Evolutionary conservation across 2,329 filamentous ascomycete species (phyloP).

Genomic region (Lachnellula subtilissima): DNA sequence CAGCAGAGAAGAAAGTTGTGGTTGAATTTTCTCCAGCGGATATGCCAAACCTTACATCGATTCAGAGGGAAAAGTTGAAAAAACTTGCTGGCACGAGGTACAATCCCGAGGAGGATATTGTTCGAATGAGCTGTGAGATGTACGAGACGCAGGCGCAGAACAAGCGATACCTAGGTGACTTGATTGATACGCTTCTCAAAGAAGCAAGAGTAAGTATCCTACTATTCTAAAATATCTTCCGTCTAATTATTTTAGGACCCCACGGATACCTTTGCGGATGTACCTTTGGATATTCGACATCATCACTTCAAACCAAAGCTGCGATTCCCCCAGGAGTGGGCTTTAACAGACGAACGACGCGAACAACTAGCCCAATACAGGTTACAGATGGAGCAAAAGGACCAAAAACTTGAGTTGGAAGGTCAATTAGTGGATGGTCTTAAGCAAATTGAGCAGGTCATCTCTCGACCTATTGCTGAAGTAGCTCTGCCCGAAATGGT

Average conservation of each 20-base stretch:
- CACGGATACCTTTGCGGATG: constrained; percentile 77
- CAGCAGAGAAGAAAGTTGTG: constrained; percentile 88
- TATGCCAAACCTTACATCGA: constrained; percentile 58
- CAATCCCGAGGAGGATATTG: constrained; percentile 74
- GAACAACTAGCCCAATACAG: constrained; percentile 60
- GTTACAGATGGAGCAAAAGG: constrained; percentile 45
- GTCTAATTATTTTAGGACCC: constrained; percentile 48
- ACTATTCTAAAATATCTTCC: not conserved
- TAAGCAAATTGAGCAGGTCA: constrained; percentile 40
- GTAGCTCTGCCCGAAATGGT: constrained; percentile 27
- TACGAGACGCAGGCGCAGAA: constrained; percentile 90
- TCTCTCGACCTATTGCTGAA: constrained; percentile 22
- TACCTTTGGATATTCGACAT: constrained; percentile 86
- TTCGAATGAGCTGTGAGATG: constrained; percentile 88
- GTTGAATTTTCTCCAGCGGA: constrained; percentile 79
- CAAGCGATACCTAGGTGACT: constrained; percentile 85
- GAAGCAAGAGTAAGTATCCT: constrained; percentile 60
- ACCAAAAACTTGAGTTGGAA: constrained; percentile 48
- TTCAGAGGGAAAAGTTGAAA: constrained; percentile 73
- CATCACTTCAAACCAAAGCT: constrained; percentile 63
- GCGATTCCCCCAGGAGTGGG: constrained; percentile 79
- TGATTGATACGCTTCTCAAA: constrained; percentile 66
- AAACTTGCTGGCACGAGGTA: constrained; percentile 84
- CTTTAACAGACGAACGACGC: constrained; percentile 65
- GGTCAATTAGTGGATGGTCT: constrained; percentile 57